A percentile compares a stretch with the other conserved stretches of the same genome.
Conservation (phyloP, 2,329 filamentous ascomycete genomes). For the Nannizziopsis arthrosporioides region DNA sequence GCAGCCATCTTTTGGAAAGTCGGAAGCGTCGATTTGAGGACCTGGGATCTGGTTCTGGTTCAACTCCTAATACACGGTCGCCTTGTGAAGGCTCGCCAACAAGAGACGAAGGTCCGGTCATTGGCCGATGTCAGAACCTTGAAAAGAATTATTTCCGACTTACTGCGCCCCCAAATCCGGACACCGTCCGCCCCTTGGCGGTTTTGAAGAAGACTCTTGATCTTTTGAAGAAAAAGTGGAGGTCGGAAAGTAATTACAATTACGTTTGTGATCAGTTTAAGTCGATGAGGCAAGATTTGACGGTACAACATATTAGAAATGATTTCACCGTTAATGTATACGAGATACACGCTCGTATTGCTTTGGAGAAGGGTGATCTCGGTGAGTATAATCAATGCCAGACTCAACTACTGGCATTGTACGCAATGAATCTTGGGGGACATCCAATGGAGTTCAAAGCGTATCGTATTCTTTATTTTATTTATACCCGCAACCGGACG, state of each 20-base stretch:
- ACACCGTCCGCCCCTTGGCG: constrained; percentile 71
- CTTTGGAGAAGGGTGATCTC: constrained; percentile 93
- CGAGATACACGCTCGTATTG: constrained; percentile 94
- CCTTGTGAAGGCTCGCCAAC: constrained; percentile 38
- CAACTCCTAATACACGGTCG: constrained; percentile 15
- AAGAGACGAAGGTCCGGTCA: constrained; percentile 53
- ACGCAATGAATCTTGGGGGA: constrained; percentile 74
- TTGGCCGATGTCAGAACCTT: constrained; percentile 70
- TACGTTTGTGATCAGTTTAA: constrained; percentile 99
- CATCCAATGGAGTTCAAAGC: constrained; percentile 94
- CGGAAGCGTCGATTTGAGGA: constrained; percentile 76
- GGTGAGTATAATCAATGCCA: constrained; percentile 99
- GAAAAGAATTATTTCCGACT: constrained; percentile 94
- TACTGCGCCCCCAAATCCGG: constrained; percentile 77
- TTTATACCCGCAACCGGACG: constrained; percentile 95
- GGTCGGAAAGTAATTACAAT: constrained; percentile 79
- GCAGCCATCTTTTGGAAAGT: constrained; percentile 74
- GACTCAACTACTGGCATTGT: constrained; percentile 87
- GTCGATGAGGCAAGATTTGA: constrained; percentile 92
- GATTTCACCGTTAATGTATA: constrained; percentile 95
- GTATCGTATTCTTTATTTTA: constrained; percentile 98
- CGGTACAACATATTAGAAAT: constrained; percentile 92
- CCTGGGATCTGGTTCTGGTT: constrained; percentile 23
- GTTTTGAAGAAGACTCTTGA: constrained; percentile 77
- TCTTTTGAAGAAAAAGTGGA: constrained; percentile 88